These are phyloP conservation scores for Neurospora tetraspora DNA, from an alignment of 495 filamentous ascomycete species.

Conservation along the genomic window DNA sequence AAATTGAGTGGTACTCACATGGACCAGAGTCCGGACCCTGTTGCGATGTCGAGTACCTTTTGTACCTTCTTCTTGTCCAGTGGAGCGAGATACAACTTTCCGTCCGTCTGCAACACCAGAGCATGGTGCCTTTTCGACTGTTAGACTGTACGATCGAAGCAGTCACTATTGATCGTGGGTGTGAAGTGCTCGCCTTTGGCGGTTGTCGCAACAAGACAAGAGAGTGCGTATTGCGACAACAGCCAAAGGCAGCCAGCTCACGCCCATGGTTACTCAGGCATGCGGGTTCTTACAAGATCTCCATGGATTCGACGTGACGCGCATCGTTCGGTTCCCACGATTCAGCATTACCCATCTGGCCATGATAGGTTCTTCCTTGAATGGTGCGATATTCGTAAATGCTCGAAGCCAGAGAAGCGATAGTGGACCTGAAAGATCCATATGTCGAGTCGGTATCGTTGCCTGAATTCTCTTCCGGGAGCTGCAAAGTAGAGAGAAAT, in stretches of 20 bases:
- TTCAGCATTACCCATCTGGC: conserved; percentile 3
- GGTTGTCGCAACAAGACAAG: too few relatives aligned
- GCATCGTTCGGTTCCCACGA: conserved; percentile 19
- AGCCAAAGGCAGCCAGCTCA: neutral
- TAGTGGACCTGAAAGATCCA: conserved; percentile 1
- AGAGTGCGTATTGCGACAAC: too few relatives aligned
- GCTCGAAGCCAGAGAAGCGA: conserved; percentile 24
- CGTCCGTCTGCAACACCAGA: conserved; percentile 24
- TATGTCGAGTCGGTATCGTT: neutral
- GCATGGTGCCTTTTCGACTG: conserved; percentile 20
- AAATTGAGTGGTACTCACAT: conserved; percentile 1
- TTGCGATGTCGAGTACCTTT: conserved; percentile 58
- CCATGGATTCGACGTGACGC: conserved; percentile 12
- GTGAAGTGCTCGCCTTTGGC: too few relatives aligned
- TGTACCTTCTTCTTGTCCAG: conserved; percentile 13
- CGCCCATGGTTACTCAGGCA: neutral
- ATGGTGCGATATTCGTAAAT: conserved; percentile 23
- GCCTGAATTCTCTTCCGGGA: neutral
- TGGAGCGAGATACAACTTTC: conserved; percentile 31
- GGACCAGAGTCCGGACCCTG: conserved; percentile 50
- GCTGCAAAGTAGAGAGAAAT: neutral
- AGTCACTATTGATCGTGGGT: neutral
- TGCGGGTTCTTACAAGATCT: conserved; percentile 15
- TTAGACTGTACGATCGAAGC: neutral
- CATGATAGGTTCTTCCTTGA: conserved; percentile 21